phyloP scores from a whole-genome alignment of 768 basidiomycete species.

The Galerina sulciceps region DNA sequence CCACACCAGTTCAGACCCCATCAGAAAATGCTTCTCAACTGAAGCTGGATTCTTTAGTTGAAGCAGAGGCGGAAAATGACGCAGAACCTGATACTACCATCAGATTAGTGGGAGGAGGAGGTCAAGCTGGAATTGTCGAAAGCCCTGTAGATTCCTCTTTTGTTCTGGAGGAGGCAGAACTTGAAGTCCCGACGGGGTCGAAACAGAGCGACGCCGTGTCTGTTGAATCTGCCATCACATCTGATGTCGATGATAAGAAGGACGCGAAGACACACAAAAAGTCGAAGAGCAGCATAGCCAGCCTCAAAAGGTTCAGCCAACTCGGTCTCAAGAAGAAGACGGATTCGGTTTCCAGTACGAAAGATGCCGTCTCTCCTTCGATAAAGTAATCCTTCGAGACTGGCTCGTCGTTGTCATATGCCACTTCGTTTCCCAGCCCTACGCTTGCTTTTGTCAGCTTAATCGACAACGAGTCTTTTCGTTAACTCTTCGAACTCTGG shows the following conservation, averaged over 20 bases:
- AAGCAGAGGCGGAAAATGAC: constrained; percentile 6
- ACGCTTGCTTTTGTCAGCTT: constrained; percentile 1
- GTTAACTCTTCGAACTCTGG: constrained; percentile 20
- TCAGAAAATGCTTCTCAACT: background rate
- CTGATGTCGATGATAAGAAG: constrained; percentile 25
- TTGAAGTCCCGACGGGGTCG: constrained; percentile 28
- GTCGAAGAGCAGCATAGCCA: constrained; percentile 59
- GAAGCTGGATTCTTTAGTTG: background rate
- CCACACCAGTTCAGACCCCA: constrained; percentile 23
- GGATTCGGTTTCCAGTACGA: constrained; percentile 51
- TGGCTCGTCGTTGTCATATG: constrained; percentile 1
- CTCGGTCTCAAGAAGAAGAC: constrained; percentile 52
- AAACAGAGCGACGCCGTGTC: constrained; percentile 41
- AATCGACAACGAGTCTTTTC: constrained; percentile 7
- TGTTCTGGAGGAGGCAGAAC: constrained; percentile 31
- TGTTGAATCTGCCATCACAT: constrained; percentile 36
- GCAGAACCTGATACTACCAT: constrained; percentile 47
- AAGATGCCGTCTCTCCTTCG: constrained; percentile 34
- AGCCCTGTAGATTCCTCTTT: constrained; percentile 6
- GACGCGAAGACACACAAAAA: constrained; percentile 52
- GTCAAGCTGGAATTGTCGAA: constrained; percentile 40
- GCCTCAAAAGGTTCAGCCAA: constrained; percentile 58
- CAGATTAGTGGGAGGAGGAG: constrained; percentile 63
- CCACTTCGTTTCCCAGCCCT: constrained; percentile 4
- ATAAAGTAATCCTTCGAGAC: constrained; percentile 14